Base-by-base conservation (phyloP, 1,284 basidiomycete species). In the Malassezia caprae region DNA sequence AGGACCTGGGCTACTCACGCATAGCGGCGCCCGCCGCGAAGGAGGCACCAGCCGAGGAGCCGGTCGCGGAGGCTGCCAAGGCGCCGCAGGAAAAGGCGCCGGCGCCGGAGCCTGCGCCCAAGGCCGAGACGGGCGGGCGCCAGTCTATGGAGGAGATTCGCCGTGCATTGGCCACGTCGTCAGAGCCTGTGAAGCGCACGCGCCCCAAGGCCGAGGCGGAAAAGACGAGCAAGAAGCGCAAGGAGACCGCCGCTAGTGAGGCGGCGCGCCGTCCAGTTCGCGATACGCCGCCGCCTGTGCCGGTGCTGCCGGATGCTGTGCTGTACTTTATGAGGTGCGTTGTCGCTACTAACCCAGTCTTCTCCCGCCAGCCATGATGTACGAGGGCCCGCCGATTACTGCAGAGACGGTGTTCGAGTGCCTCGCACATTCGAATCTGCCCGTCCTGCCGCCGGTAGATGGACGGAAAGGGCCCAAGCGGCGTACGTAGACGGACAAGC, bases 1-100 rank as follows among this genome's bases (percentile, higher is more conserved):
- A 85, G 26, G 91, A 98, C 74, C 81, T 96, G 19, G 91, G 91
- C 17, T 83, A 37, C 7, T 34, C 47, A 12, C 31, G 19, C 23
- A n/a, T 17, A 13, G 23, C 46, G 13, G 32, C 46, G 44, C 26
- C 19, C 17, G 32, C 15, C 27, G 21, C 21, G 34, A 23, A 39
- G 15, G 48, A 49, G 10, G 27, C 13, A 2, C 15, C 34, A 12
- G n/a, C 37, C 19, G 19, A 21, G 3, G 37, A 39, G 37, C n/a
- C 19, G 1, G 19, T 15, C 8, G 37, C 10, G 5, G 37, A 39
- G 5, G 13, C n/a, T 6, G 32, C 13, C 4, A 24, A 35, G 26
- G 26, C 24, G 19, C 30, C 19, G 6, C 30, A n/a, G 4, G 24
- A 28, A 1, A 24, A 30, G 17, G 17, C n/a, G 37, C 17, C 48